Evolutionary conservation across 2,329 filamentous ascomycete genomes (phyloP).

Genomic region (Grosmannia clavigera): DNA sequence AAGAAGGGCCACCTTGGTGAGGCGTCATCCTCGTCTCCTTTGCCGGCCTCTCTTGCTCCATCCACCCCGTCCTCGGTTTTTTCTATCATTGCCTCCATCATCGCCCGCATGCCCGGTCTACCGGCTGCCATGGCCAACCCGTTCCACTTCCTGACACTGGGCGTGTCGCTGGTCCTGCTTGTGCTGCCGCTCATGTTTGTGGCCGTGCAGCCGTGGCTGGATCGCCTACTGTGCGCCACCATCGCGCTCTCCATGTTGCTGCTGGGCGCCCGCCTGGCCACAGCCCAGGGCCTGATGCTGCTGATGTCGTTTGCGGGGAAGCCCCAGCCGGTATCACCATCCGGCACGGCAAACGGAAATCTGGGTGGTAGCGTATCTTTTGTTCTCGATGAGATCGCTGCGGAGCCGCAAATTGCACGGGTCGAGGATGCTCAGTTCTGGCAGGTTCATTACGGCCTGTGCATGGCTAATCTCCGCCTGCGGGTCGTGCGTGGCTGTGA

Average conservation of each 20-base stretch:
- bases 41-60: background rate
- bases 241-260: conserved; percentile 84
- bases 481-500: conserved; percentile 54
- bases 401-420: conserved; percentile 59
- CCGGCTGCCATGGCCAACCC: conserved; percentile 87
- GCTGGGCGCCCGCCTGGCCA: conserved; percentile 70
- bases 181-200: conserved; percentile 71
- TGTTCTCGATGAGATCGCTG: conserved; percentile 75
- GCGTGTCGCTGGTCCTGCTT: conserved; percentile 62
- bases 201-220: conserved; percentile 73
- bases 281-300: conserved; percentile 82
- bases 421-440: conserved; percentile 93
- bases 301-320: conserved; percentile 69
- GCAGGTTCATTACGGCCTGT: conserved; percentile 96
- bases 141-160: conserved; percentile 86
- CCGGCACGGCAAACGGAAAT: background rate
- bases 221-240: conserved; percentile 65
- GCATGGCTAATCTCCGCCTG: conserved; percentile 87
- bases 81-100: background rate
- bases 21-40: background rate
- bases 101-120: conserved; percentile 25
- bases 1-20: background rate
- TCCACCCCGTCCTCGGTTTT: background rate
- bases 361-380: conserved; percentile 22
- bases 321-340: background rate